Evolutionary conservation across 805 yeast species (phyloP).

Genomic region (Barnettozyma sucrosica): DNA sequence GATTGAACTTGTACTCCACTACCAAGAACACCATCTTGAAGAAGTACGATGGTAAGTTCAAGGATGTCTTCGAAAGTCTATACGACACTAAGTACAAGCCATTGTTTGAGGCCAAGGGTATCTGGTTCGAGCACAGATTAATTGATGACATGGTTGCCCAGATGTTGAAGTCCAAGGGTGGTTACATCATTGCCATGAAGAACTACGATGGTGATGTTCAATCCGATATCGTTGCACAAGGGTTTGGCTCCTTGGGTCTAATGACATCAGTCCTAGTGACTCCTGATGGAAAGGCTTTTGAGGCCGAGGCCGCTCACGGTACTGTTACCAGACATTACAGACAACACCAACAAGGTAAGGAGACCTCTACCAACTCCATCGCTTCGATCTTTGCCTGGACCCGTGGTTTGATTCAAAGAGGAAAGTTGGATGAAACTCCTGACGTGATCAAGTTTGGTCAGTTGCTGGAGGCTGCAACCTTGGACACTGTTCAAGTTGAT

Average conservation of each 20-base stretch:
- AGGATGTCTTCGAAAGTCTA: constrained; percentile 68
- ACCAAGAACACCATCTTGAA: constrained; percentile 80
- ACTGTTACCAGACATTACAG: constrained; percentile 84
- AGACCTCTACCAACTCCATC: constrained; percentile 79
- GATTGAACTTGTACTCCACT: constrained; percentile 59
- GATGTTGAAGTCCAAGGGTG: constrained; percentile 81
- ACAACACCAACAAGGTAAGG: constrained; percentile 75
- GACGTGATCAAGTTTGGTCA: constrained; percentile 65
- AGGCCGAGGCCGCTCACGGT: constrained; percentile 84
- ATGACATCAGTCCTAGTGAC: constrained; percentile 82
- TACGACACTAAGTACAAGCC: constrained; percentile 52
- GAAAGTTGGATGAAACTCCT: constrained; percentile 65
- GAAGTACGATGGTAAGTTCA: constrained; percentile 77
- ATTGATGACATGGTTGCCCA: constrained; percentile 89
- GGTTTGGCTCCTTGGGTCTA: constrained; percentile 77
- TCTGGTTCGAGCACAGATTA: constrained; percentile 74
- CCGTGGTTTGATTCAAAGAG: constrained; percentile 80
- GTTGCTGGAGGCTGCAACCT: constrained; percentile 56
- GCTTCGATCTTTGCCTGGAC: constrained; percentile 86
- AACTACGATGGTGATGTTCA: constrained; percentile 86
- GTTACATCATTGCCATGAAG: constrained; percentile 73
- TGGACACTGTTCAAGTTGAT: constrained; percentile 68
- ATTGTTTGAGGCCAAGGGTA: constrained; percentile 52
- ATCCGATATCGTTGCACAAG: constrained; percentile 82
- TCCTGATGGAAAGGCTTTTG: constrained; percentile 83